These are phyloP conservation scores for Hypoxylon sp. DNA, from an alignment of 2,329 filamentous ascomycete genomes.

Conservation along the genomic window DNA sequence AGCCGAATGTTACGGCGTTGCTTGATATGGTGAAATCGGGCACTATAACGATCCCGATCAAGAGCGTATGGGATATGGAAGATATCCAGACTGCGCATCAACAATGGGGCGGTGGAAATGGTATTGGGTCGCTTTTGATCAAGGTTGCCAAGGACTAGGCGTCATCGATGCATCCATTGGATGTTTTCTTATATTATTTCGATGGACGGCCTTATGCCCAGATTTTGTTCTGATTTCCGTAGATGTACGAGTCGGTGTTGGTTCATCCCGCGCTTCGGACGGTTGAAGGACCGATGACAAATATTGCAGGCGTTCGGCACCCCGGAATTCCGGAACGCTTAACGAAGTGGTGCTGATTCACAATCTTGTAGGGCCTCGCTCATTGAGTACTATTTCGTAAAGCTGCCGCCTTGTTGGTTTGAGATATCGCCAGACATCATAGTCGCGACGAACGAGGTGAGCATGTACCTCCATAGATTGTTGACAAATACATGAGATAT, in stretches of 20 bases:
- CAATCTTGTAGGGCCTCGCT: background rate
- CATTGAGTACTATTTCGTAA: background rate
- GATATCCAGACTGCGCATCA: slow-evolving; percentile 58
- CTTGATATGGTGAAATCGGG: slow-evolving; percentile 54
- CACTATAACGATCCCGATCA: slow-evolving; percentile 57
- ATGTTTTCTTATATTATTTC: background rate
- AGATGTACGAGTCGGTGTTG: no score
- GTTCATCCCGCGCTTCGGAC: background rate
- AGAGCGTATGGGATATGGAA: slow-evolving; percentile 59
- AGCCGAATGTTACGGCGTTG: slow-evolving; percentile 52
- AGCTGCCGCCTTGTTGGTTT: no score
- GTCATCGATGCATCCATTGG: background rate
- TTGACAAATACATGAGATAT: background rate
- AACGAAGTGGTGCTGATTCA: background rate
- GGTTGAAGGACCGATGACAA: slow-evolving; percentile 9
- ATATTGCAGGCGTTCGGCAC: background rate
- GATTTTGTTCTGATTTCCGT: background rate
- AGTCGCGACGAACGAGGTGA: no score
- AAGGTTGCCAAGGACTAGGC: slow-evolving; percentile 44
- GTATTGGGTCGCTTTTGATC: slow-evolving; percentile 57
- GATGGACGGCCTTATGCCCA: background rate
- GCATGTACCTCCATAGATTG: no score
- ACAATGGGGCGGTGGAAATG: slow-evolving; percentile 55
- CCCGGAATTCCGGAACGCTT: slow-evolving; percentile 3
- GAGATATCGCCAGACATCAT: no score